These are phyloP conservation scores for Usnea hakonensis DNA, from an alignment of 495 filamentous ascomycete genomes.

Conservation along the genomic window DNA sequence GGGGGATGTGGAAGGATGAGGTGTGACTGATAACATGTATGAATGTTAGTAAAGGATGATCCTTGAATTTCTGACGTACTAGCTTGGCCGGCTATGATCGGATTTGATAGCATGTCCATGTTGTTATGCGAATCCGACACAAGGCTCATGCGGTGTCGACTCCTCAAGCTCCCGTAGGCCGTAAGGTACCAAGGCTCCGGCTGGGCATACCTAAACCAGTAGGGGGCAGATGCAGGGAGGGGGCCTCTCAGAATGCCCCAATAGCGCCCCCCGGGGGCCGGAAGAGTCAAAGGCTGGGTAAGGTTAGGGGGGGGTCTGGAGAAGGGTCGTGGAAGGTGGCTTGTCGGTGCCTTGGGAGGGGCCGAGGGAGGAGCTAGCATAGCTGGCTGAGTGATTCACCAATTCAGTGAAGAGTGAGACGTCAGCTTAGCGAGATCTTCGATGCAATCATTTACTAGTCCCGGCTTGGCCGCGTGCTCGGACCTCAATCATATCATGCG, in stretches of 20 bases:
- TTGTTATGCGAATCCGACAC: neutral
- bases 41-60: no score
- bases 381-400: no score
- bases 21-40: no score
- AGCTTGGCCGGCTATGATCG: neutral
- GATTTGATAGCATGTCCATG: neutral
- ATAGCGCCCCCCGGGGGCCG: no score
- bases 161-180: neutral
- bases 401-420: no score
- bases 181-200: neutral
- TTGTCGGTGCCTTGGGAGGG: no score
- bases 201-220: neutral
- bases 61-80: neutral
- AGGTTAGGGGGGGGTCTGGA: neutral
- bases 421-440: conserved; percentile 11
- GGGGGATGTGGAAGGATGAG: neutral
- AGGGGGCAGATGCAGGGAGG: no score
- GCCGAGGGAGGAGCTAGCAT: neutral
- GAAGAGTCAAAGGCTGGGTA: no score
- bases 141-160: neutral
- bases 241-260: no score
- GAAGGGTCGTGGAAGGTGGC: no score
- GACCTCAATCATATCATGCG: conserved; percentile 6
- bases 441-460: conserved; percentile 2
- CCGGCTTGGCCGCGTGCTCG: conserved; percentile 6